These are phyloP conservation scores for Cercophora sp. DNA, from an alignment of 495 filamentous ascomycete genomes.

Conservation along the genomic window DNA sequence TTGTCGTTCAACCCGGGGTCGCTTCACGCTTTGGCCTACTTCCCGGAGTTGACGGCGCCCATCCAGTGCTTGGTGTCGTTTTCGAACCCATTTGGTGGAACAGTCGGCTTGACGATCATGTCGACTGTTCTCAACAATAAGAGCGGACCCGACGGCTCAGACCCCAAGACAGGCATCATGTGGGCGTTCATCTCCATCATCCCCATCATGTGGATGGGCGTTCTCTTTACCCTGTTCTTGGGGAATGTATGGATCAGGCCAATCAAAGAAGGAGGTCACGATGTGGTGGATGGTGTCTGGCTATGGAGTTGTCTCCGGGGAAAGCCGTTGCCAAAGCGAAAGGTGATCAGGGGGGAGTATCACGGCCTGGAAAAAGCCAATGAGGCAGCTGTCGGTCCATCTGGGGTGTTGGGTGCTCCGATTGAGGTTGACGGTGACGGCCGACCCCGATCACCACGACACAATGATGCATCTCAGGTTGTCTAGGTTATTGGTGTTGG, in stretches of 20 bases:
- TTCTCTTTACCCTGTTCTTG: constrained; percentile 41
- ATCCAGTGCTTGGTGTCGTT: constrained; percentile 51
- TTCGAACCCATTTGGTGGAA: constrained; percentile 54
- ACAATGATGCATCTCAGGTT: too few species aligned
- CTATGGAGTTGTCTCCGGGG: constrained; percentile 21
- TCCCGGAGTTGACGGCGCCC: constrained; percentile 46
- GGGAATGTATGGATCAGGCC: constrained; percentile 52
- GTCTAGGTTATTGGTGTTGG: too few species aligned
- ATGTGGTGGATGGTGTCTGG: constrained; percentile 21
- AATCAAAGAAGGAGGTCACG: constrained; percentile 16
- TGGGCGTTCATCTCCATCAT: constrained; percentile 54
- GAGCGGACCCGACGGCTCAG: constrained; percentile 13
- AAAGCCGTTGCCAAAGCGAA: constrained; percentile 24
- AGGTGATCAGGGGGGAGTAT: constrained; percentile 20
- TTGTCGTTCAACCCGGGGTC: constrained; percentile 33
- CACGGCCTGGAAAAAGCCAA: too few species aligned
- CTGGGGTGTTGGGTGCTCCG: too few species aligned
- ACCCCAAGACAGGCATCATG: constrained; percentile 45
- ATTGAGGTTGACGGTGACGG: too few species aligned
- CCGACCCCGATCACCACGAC: too few species aligned
- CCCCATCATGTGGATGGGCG: constrained; percentile 46
- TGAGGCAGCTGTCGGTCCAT: too few species aligned
- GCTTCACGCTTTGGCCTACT: constrained; percentile 53
- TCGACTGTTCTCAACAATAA: constrained; percentile 58
- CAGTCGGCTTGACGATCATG: constrained; percentile 56